Evolutionary conservation across 805 yeast genomes (phyloP), one percentile per base, ranked within the genome.

Genomic region (Zygosaccharomyces rouxii): DNA sequence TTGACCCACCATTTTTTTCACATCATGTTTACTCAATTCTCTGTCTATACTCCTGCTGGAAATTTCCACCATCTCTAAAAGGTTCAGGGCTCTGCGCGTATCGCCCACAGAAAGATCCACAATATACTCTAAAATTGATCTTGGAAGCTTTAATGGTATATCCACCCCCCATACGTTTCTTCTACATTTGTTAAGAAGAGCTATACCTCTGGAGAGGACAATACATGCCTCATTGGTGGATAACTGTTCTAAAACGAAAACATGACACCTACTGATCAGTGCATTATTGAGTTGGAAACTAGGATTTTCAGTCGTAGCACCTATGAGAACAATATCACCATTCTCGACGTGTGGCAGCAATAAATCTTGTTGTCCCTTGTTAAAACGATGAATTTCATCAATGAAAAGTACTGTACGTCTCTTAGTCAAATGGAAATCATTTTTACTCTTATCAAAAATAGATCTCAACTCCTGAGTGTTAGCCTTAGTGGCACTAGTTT

Each of bases 291-390:
- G 68, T 57, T 88, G 84, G 58, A 85, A 84, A 42, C 86, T 81
- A 3, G 97, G 97, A 62, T 94, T 94, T 63, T 94, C 99, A 0
- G 98, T 90, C 0, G 99, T 94, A n/a, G 98, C 97, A 4, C 99
- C 99, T 44, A 92, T 81, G 38, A 94, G 73, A 1, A 82, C 80
- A 38, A 90, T 80, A 46, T 80, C 80, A 2, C 98, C 98, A 25
- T 78, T 71, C 63, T 94, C 99, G 1, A 92, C 84, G 52, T 80
- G 82, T 0, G 95, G 94, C 35, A 94, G 70, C 41, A 95, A 78
- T 41, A 83, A 77, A 65, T 94, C 98, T 64, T 94, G 99, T 60
- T 94, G 99, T 0, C 81, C 73, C 51, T 85, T 84, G 55, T 82
- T 82, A 63, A 89, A 89, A 28, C 99, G 70, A 63, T 94, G 99